Percentiles rank a stretch among this genome's conserved stretches.
Evolutionary conservation across 805 yeast genomes (phyloP).

Genomic region (Teunomyces cretensis): DNA sequence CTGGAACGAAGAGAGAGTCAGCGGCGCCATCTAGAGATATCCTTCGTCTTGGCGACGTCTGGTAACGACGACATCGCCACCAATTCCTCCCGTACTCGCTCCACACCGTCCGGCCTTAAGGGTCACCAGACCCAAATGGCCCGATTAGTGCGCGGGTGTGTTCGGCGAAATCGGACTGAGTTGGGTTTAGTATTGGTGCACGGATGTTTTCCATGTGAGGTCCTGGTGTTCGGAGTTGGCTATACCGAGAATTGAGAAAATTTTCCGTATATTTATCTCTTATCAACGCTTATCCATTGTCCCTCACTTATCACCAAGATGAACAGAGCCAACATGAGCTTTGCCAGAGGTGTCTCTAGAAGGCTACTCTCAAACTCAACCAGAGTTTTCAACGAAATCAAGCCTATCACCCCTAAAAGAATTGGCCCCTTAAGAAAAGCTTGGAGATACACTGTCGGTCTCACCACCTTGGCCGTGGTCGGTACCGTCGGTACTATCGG

Average conservation of each 20-base stretch:
- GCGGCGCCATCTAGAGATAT: slow-evolving; percentile 22
- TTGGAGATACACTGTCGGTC: slow-evolving; percentile 49
- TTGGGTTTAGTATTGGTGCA: neutral
- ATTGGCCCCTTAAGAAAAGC: slow-evolving; percentile 33
- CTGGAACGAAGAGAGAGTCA: slow-evolving; percentile 45
- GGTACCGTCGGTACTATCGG: slow-evolving; percentile 51
- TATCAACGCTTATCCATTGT: neutral
- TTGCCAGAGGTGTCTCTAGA: neutral
- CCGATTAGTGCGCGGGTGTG: no score
- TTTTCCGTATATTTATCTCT: neutral
- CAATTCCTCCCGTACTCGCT: no score
- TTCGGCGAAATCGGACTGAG: neutral
- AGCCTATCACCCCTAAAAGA: slow-evolving; percentile 15
- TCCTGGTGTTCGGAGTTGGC: neutral
- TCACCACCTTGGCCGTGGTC: slow-evolving; percentile 50
- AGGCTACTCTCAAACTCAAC: slow-evolving; percentile 24
- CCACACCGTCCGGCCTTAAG: no score
- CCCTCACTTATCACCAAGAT: slow-evolving; percentile 4
- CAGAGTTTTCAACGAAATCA: slow-evolving; percentile 19
- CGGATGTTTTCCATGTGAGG: neutral
- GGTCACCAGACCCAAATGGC: no score
- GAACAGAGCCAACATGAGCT: slow-evolving; percentile 11
- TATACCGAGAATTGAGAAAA: neutral
- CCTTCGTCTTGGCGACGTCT: neutral
- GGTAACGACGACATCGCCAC: no score